Evolutionary conservation across 345 rosid genomes (phyloP), one percentile per base, ranked within the genome.

Genomic region (Eucalyptus melliodora): DNA sequence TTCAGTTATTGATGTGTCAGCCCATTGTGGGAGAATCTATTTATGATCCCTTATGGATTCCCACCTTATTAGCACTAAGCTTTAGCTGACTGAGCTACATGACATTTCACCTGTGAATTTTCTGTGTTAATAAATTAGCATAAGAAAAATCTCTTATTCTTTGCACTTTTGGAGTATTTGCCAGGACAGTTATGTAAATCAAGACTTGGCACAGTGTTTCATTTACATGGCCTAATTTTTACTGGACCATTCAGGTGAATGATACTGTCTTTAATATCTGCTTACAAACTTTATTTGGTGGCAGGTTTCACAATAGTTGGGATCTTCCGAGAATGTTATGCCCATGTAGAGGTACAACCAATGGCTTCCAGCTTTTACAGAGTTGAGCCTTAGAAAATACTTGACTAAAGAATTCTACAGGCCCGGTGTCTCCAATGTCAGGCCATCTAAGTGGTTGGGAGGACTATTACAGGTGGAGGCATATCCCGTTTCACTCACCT

Each of bases 391-490:
- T 77, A 44, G 49, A 81, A 40, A 7, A 26, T 24, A 60, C 56
- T 88, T 89, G 37, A 90, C 91, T 37, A 11, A 67, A 69, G 44
- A 37, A 90, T 90, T 65, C 47, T 91, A 45, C 93, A 97, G 99
- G 92, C 62, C 96, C 98, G 72, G 40, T 91, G 34, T 93, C 93
- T 90, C 93, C 94, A 40, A 44, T 93, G 0, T 30, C 94, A 49
- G 91, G 88, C 26, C 83, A 65, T 88, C 89, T 97, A 88, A 88
- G 86, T 50, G 88, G 91, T 89, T 98, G 98, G 99, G 89, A 65
- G 86, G 96, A 96, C 89, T 96, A 96, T 92, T 98, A 92, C 80
- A 95, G 92, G 87, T 97, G 99, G 99, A 96, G 98, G 90, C 83
- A 93, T 93, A 93, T 98, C 86, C 97, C 97, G 10, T 85, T 96